phyloP scores from a whole-genome alignment of 371 early-diverging fungal genomes.

The Amoeboaphelidium protococcarum region DNA sequence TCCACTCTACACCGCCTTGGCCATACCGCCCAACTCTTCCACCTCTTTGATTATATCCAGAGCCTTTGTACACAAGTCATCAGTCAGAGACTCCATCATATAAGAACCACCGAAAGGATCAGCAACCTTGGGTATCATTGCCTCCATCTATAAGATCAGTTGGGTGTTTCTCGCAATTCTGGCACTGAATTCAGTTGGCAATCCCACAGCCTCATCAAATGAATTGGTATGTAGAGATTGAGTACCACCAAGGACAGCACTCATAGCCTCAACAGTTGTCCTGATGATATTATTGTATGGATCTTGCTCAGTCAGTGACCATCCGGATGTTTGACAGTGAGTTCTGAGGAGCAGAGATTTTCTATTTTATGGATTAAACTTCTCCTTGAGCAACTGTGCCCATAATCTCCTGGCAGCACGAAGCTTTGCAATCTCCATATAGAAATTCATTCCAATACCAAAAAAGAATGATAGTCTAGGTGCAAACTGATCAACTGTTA shows the following conservation, averaged over 20 bases:
- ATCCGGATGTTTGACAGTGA: slow-evolving; percentile 66
- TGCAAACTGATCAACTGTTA: slow-evolving; percentile 59
- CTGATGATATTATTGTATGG: slow-evolving; percentile 66
- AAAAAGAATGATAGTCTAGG: slow-evolving; percentile 70
- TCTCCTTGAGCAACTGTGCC: slow-evolving; percentile 46
- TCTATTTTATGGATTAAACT: slow-evolving; percentile 34
- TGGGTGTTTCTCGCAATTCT: slow-evolving; percentile 68
- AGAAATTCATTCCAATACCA: slow-evolving; percentile 74
- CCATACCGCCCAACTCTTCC: slow-evolving; percentile 62
- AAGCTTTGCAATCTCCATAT: slow-evolving; percentile 74
- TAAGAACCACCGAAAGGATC: slow-evolving; percentile 74
- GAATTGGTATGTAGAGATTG: slow-evolving; percentile 65
- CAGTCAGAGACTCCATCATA: slow-evolving; percentile 65
- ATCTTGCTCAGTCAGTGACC: slow-evolving; percentile 66
- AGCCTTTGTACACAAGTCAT: slow-evolving; percentile 37
- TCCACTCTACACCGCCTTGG: slow-evolving; percentile 55
- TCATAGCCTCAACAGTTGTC: slow-evolving; percentile 68
- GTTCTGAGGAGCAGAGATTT: slow-evolving; percentile 50
- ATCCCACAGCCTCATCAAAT: slow-evolving; percentile 47
- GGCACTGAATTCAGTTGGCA: slow-evolving; percentile 51
- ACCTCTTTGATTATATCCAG: slow-evolving; percentile 36
- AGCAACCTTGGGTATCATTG: slow-evolving; percentile 47
- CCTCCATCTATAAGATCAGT: slow-evolving; percentile 55
- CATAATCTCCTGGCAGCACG: slow-evolving; percentile 55
- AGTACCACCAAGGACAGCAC: slow-evolving; percentile 58